phyloP scores from a whole-genome alignment of 306 rosid genomes.

The Trifolium repens region DNA sequence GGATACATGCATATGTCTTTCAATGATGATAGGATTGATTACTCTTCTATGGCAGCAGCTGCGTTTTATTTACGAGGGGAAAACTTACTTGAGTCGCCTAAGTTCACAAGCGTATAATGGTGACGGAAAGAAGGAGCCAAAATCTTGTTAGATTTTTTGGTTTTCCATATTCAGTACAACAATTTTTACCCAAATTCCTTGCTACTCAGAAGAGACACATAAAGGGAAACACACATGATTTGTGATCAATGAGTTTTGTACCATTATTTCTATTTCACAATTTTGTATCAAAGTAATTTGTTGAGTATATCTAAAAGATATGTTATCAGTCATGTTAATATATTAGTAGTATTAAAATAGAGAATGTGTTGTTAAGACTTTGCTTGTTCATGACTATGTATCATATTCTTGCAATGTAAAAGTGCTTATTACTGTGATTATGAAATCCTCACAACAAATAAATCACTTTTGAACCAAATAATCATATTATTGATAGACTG shows the following conservation, averaged over 20 bases:
- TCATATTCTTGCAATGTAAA: too few relatives aligned
- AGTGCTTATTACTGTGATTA: too few relatives aligned
- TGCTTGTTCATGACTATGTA: background rate
- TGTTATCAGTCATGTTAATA: background rate
- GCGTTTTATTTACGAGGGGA: slow-evolving; percentile 74
- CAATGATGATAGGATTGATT: slow-evolving; percentile 71
- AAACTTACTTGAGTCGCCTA: slow-evolving; percentile 69
- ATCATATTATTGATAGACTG: too few relatives aligned
- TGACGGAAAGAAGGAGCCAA: slow-evolving; percentile 70
- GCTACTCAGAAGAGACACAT: slow-evolving; percentile 57
- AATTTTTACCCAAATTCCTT: slow-evolving; percentile 60
- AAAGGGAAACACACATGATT: slow-evolving; percentile 42
- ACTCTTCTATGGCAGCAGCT: slow-evolving; percentile 95
- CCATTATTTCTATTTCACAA: slow-evolving; percentile 5
- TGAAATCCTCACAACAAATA: too few relatives aligned
- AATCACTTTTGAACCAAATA: too few relatives aligned
- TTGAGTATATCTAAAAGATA: background rate
- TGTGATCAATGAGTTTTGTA: slow-evolving; percentile 21
- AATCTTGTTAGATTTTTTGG: slow-evolving; percentile 77
- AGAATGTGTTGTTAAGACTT: background rate
- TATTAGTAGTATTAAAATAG: background rate
- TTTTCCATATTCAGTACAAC: slow-evolving; percentile 56
- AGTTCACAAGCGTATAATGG: slow-evolving; percentile 51
- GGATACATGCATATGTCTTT: slow-evolving; percentile 40
- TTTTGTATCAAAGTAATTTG: slow-evolving; percentile 32